Percentiles rank a stretch among this genome's conserved stretches.
phyloP scores from a whole-genome alignment of 2,329 filamentous ascomycete genomes.

The Beauveria sp. region DNA sequence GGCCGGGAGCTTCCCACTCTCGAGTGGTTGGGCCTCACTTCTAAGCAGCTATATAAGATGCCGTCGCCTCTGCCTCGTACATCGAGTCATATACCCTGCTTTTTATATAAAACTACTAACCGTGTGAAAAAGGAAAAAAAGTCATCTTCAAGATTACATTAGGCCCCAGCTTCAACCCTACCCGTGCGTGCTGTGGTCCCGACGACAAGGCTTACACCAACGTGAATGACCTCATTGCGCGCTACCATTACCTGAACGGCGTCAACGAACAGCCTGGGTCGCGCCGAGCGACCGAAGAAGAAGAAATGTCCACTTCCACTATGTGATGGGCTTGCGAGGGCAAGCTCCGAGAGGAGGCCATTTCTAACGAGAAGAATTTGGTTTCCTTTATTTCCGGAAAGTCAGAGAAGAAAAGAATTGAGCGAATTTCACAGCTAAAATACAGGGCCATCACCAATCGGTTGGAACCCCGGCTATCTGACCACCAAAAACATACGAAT shows the following conservation, averaged over 20 bases:
- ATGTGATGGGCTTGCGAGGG: too few relatives aligned
- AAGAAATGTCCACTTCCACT: background rate
- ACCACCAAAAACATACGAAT: too few relatives aligned
- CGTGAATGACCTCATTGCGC: background rate
- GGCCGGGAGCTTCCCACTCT: background rate
- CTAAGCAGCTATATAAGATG: background rate
- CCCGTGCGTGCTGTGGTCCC: too few relatives aligned
- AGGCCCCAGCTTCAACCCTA: background rate
- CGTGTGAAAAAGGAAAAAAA: background rate
- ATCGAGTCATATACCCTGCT: background rate
- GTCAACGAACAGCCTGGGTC: background rate
- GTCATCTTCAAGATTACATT: background rate
- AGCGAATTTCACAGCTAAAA: too few relatives aligned
- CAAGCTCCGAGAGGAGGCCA: too few relatives aligned
- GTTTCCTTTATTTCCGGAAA: too few relatives aligned
- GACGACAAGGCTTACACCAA: background rate
- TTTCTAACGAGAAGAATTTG: too few relatives aligned
- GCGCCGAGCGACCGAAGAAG: background rate
- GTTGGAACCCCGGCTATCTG: too few relatives aligned
- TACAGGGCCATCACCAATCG: too few relatives aligned
- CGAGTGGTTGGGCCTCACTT: background rate
- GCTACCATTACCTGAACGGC: background rate
- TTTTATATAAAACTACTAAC: background rate
- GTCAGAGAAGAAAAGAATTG: too few relatives aligned
- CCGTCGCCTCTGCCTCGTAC: background rate